phyloP scores from a whole-genome alignment of 2,329 filamentous ascomycete genomes.

The Alternaria ventricosa region DNA sequence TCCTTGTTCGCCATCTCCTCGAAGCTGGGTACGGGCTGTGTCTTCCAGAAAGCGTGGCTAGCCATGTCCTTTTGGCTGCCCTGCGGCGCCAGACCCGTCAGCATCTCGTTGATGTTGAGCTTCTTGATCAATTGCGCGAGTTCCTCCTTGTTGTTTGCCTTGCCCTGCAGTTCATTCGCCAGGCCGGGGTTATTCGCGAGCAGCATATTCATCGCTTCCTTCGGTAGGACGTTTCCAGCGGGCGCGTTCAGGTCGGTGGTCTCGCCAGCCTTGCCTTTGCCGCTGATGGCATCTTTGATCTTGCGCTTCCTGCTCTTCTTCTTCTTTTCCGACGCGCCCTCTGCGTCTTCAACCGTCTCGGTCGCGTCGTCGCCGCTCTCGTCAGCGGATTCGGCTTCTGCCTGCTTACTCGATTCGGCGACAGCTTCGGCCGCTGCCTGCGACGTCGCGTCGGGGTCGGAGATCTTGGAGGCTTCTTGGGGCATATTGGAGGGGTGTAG shows the following conservation, averaged over 20 bases:
- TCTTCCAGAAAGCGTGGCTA: constrained; percentile 98
- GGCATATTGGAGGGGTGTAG: constrained; percentile 33
- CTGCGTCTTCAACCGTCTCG: constrained; percentile 45
- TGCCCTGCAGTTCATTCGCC: constrained; percentile 45
- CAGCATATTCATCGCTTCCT: constrained; percentile 47
- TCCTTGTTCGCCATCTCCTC: constrained; percentile 54
- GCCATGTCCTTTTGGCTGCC: constrained; percentile 98
- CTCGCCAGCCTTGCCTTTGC: constrained; percentile 41
- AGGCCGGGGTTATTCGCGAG: constrained; percentile 49
- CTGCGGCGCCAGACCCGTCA: constrained; percentile 75
- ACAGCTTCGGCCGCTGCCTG: constrained; percentile 54
- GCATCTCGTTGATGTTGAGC: constrained; percentile 72
- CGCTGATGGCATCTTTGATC: constrained; percentile 55
- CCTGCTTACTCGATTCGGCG: constrained; percentile 41
- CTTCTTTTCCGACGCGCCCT: constrained; percentile 62
- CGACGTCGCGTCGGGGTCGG: constrained; percentile 60
- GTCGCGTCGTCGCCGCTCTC: constrained; percentile 45
- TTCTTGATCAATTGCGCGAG: constrained; percentile 62
- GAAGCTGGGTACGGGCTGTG: constrained; percentile 91
- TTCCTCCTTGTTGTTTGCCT: constrained; percentile 34
- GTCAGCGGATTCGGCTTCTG: constrained; percentile 38
- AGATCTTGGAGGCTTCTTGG: constrained; percentile 66
- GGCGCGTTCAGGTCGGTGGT: constrained; percentile 34
- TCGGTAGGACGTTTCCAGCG: constrained; percentile 42
- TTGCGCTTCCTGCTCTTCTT: constrained; percentile 71